Evolutionary conservation across 1,139 yeast species (phyloP), one percentile per base, ranked within the genome.

Genomic region (Pichia sp.): DNA sequence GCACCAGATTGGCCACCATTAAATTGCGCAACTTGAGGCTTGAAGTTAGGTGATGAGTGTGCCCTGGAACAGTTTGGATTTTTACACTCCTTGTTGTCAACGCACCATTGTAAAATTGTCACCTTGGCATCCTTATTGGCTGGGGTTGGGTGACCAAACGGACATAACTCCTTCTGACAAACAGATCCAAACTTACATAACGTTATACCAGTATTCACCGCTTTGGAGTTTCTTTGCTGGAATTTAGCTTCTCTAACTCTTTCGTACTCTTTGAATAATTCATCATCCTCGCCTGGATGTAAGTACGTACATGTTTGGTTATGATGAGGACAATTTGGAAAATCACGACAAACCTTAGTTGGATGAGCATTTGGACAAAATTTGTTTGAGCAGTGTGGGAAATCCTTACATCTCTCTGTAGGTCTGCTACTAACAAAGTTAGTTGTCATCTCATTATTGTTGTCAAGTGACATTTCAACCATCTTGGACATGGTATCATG

Each of bases 81-180:
- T 46, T 71, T 65, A 73, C 97, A 90, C 34, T 72, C 71, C 60
- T 84, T 78, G 59, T 88, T 90, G 50, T 76, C 81, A 31, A 84
- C 74, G 73, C 97, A 90, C 95, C 96, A 88, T 61, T 83, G 85
- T 55, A 83, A 73, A 24, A 79, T 78, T 29, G 79, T 74, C 41
- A 90, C 89, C 63, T 83, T 82, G 27, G 91, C 90, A 57, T 79
- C 81, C 57, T 79, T 81, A 69, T 87, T 88, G 16, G 90, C 87
- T 1, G 95, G 95, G 1, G 96, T 88, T 49, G 97, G 96, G 67
- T 90, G 97, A 33, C 92, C 96, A 73, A 85, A 89, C 30, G 91
- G 90, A 73, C 97, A 90, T 59, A 80, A 72, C 58, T 84, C 90
- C 65, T 87, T 87, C 33, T 87, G 76, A 71, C 97, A 90, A 52